These are phyloP conservation scores for Entomortierella chlamydospora DNA, from an alignment of 192 early-diverging fungal genomes.

Conservation along the genomic window DNA sequence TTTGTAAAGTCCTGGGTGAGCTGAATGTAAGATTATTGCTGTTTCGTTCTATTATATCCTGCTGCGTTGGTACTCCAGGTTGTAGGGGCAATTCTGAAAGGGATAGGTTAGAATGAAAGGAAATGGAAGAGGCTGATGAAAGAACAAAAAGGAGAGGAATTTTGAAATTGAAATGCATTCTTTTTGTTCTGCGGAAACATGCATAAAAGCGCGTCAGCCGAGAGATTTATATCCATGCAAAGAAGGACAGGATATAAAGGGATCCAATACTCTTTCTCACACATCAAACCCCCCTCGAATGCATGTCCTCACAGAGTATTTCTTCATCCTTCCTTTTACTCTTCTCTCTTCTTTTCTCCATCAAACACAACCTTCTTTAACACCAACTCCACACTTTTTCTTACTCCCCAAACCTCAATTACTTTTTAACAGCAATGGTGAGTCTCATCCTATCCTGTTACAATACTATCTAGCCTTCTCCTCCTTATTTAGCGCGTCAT, in stretches of 20 bases:
- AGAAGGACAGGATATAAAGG: background rate
- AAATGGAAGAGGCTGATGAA: background rate
- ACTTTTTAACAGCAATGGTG: constrained; percentile 22
- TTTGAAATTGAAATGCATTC: too few species aligned
- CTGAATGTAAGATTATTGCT: too few species aligned
- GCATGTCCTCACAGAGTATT: constrained; percentile 3
- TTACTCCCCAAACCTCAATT: background rate
- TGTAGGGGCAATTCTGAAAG: background rate
- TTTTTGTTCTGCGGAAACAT: too few species aligned
- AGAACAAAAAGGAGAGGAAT: too few species aligned
- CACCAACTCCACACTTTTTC: constrained; percentile 1
- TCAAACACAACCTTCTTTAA: background rate
- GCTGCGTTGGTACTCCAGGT: too few species aligned
- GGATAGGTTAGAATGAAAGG: background rate
- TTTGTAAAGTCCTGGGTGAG: too few species aligned
- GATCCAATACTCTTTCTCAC: background rate
- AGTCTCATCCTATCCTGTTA: background rate
- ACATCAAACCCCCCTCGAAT: background rate
- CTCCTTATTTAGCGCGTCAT: constrained; percentile 12
- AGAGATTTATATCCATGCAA: background rate
- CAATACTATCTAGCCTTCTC: background rate
- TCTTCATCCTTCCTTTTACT: background rate
- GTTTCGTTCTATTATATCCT: too few species aligned
- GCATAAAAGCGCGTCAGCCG: background rate
- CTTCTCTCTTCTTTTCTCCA: constrained; percentile 6